Evolutionary conservation across 2,329 filamentous ascomycete genomes (phyloP), one percentile per base, ranked within the genome.

Genomic region (Capronia americana): DNA sequence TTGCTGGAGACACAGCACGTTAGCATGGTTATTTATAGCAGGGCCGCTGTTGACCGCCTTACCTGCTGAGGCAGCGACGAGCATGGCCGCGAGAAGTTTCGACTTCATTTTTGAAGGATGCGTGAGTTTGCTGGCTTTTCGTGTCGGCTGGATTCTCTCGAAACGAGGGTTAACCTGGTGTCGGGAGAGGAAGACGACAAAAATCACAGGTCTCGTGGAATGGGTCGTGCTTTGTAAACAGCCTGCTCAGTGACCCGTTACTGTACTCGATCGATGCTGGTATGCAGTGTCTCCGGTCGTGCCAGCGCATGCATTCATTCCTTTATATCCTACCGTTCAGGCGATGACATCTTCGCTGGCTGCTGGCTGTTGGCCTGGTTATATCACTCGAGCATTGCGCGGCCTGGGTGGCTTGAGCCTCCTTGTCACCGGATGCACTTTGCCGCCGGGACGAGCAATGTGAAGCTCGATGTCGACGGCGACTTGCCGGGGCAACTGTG

Each of bases 341-440:
- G 6, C 38, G 1, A 44, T 44, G n/a, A 20, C 58, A 23, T 28
- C 23, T 34, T 34, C 10, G 10, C 32, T 12, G 32, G 32, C 32
- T 34, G 10, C 24, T 34, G 11, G 17, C 11, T 24, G 14, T 26
- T 6, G 2, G 23, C 57, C 46, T 14, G 20, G 44, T 26, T 26
- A 32, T 61, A 54, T 61, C 30, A 51, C 48, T 44, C 38, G 38
- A n/a, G 38, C 58, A 44, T 61, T 61, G 58, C 58, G 58, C 41
- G 58, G 48, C 58, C 51, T 41, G 24, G 46, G 57, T 46, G 57
- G 57, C 44, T 61, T 54, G 20, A 61, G 48, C 34, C 30, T 54
- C 58, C 28, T 54, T 20, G 34, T 14, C 34, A 51, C n/a, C 30
- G 23, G 24, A 41, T 20, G 11, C 28, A 41, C 14, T 26, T 10